Evolutionary conservation across 2,329 filamentous ascomycete genomes (phyloP).

Genomic region (Penicillium sp.): DNA sequence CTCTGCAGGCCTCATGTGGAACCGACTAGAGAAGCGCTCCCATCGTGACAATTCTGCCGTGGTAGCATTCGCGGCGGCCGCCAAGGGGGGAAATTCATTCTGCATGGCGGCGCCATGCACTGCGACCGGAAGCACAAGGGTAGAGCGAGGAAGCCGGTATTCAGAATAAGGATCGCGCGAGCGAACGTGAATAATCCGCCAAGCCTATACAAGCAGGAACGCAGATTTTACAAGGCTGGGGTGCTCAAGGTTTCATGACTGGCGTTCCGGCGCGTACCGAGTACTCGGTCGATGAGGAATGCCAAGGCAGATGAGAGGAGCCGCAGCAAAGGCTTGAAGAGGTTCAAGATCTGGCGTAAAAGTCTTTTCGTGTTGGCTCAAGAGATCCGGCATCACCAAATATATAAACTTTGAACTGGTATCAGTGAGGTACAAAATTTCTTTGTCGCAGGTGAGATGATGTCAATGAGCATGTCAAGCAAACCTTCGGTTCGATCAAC

Average conservation of each 20-base stretch:
- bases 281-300: constrained; percentile 9
- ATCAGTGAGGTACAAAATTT: not conserved
- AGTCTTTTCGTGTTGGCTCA: not conserved
- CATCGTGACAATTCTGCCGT: constrained; percentile 12
- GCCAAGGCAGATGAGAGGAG: not conserved
- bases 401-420: not conserved
- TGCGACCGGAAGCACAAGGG: not conserved
- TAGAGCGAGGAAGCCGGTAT: not conserved
- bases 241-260: constrained; percentile 2
- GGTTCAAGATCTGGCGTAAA: not conserved
- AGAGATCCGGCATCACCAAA: not conserved
- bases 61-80: constrained; percentile 1
- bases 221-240: not conserved
- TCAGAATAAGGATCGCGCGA: not conserved
- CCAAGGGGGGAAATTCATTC: constrained; percentile 14
- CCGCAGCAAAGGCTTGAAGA: not conserved
- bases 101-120: constrained; percentile 15
- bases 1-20: constrained; percentile 42
- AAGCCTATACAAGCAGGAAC: not conserved
- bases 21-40: constrained; percentile 24
- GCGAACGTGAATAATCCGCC: not conserved
- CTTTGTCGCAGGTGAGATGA: constrained; percentile 8
- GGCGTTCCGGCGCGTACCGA: not conserved
- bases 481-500: constrained; percentile 8
- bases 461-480: constrained; percentile 11